Percentiles rank a stretch among this genome's conserved stretches.
These are phyloP conservation scores for Fragaria ananassa DNA, from an alignment of 306 rosid species.

Conservation along the genomic window DNA sequence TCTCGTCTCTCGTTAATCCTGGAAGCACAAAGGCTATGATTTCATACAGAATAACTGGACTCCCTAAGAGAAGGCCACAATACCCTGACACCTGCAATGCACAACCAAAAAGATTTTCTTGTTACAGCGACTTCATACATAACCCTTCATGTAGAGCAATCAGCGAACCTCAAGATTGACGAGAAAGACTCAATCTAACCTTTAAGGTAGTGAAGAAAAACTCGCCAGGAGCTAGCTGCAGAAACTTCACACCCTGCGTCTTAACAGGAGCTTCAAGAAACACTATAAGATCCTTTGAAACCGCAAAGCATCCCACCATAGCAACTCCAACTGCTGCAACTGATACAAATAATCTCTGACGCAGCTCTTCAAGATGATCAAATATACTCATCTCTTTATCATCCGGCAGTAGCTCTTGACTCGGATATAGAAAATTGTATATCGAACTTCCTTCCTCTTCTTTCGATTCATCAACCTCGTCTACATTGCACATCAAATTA, in stretches of 20 bases:
- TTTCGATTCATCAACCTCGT: conserved; percentile 20
- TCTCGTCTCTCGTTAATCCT: conserved; percentile 76
- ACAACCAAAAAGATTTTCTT: conserved; percentile 14
- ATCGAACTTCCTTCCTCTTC: conserved; percentile 53
- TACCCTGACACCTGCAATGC: conserved; percentile 87
- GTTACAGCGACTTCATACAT: background rate
- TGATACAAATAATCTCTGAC: conserved; percentile 81
- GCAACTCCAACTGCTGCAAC: conserved; percentile 79
- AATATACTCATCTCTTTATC: conserved; percentile 90
- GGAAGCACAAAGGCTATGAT: conserved; percentile 88
- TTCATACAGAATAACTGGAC: conserved; percentile 92
- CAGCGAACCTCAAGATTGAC: background rate
- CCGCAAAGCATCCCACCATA: conserved; percentile 82
- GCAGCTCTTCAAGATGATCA: conserved; percentile 98
- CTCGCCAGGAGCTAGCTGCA: conserved; percentile 97
- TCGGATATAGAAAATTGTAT: conserved; percentile 73
- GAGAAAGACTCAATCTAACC: conserved; percentile 38
- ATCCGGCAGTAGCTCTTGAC: conserved; percentile 89
- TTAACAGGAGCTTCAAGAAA: conserved; percentile 92
- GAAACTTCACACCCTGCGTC: conserved; percentile 78
- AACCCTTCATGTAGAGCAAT: background rate
- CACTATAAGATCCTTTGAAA: conserved; percentile 68
- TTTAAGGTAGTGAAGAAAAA: conserved; percentile 89
- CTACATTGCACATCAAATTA: conserved; percentile 27
- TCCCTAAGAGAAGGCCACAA: conserved; percentile 89